A percentile compares a stretch with the other conserved stretches of the same genome.
Evolutionary conservation across 257 asterid species (phyloP).

Genomic region (Solanum commersonii): DNA sequence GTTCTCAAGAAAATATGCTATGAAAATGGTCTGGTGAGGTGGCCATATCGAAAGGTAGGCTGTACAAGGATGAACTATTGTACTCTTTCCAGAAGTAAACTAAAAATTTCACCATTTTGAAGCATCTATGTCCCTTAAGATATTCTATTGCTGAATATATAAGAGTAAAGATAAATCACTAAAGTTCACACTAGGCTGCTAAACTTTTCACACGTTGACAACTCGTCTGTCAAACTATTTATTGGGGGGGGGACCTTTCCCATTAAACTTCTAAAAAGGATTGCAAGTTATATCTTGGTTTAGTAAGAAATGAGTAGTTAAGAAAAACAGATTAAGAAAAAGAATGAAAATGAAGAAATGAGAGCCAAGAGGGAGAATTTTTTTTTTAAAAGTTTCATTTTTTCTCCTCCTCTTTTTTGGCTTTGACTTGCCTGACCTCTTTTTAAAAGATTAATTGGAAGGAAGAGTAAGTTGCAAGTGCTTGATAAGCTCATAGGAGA

Average conservation of each 20-base stretch:
- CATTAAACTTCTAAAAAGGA: not conserved
- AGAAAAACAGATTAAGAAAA: not conserved
- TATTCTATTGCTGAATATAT: not conserved
- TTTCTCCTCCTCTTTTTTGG: not conserved
- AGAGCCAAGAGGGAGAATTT: not conserved
- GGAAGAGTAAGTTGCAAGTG: not conserved
- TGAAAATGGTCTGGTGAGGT: conserved; percentile 55
- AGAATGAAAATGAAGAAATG: not conserved
- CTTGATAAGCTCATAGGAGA: not conserved
- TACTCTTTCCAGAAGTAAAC: not conserved
- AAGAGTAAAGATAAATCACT: not conserved
- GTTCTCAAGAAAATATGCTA: conserved; percentile 52
- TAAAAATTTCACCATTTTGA: not conserved
- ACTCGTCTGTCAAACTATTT: not conserved
- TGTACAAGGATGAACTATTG: not conserved
- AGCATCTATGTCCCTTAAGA: not conserved
- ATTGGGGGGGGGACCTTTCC: not conserved
- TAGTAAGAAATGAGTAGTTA: not conserved
- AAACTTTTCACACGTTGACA: not conserved
- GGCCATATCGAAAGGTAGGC: conserved; percentile 64
- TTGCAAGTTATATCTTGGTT: not conserved
- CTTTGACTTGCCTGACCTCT: not conserved
- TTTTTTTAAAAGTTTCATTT: not conserved
- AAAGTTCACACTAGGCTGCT: not conserved
- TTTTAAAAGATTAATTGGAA: not conserved